Evolutionary conservation across 2,329 filamentous ascomycete genomes (phyloP), one percentile per base, ranked within the genome.

Genomic region (Exophiala calicioides): DNA sequence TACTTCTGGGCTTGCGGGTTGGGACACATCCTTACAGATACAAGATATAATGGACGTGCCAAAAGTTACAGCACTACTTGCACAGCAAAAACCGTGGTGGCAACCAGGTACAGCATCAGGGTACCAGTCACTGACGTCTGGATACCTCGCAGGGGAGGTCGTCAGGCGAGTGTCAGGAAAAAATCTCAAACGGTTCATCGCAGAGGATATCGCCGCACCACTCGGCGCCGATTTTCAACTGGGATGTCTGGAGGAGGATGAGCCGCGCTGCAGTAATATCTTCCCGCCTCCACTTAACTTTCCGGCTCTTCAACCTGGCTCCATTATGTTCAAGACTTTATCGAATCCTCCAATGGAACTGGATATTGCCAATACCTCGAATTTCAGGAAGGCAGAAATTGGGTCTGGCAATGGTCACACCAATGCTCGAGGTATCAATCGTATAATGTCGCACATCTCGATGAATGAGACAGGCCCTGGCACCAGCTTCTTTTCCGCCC

Each of bases 381-480:
- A n/a, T 6, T 56, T 46, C 19, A 16, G 36, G 21, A 27, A 40
- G 2, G 41, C 50, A 5, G 71, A 72, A 38, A 52, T 74, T 2
- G 73, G 72, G 0, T 66, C 67, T 0, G 53, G 59, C 0, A 74
- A 74, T 45, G 75, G 74, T 0, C 68, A 74, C 38, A 55, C 58
- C 1, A 78, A 77, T 52, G 70, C 73, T 9, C 62, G 65, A 3
- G 65, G 64, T 0, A 36, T 78, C 21, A 67, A 64, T 5, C 41
- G 45, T 5, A 50, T 53, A 13, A 29, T 58, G 12, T 56, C 55
- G 1, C 31, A 39, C 19, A 37, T 58, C 2, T 52, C 53, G 1
- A 23, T 52, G 15, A 32, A 39, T 16, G 53, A 53, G 5, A 44
- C 30, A 12, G 53, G 54, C 24, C 36, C 47, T 29, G 34, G 38